Conservation (phyloP, 2,329 filamentous ascomycete species). For the Talaromyces sp. region DNA sequence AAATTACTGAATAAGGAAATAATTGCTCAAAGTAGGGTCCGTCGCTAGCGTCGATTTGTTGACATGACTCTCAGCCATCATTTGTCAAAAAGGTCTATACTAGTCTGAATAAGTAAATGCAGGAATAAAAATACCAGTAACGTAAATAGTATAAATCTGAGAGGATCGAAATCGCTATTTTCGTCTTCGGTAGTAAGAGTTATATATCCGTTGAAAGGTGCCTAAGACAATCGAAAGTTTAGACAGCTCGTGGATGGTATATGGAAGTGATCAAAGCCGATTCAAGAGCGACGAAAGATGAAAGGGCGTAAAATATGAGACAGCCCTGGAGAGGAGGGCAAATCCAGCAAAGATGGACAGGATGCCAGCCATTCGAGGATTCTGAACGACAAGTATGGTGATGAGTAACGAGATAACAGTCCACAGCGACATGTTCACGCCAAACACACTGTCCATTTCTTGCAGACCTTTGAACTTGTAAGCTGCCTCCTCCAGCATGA, state of each 20-base stretch:
- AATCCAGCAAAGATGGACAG: slow-evolving; percentile 21
- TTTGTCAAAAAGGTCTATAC: background rate
- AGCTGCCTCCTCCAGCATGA: slow-evolving; percentile 31
- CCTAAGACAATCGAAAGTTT: background rate
- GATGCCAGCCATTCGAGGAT: slow-evolving; percentile 23
- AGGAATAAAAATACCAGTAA: background rate
- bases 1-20: background rate
- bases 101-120: background rate
- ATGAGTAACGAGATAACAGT: slow-evolving; percentile 27
- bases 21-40: background rate
- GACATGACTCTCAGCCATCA: background rate
- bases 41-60: background rate
- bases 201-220: background rate
- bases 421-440: slow-evolving; percentile 24
- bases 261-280: background rate
- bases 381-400: slow-evolving; percentile 26
- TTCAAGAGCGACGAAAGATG: background rate
- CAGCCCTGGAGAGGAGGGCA: background rate
- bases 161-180: background rate
- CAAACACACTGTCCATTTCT: slow-evolving; percentile 19
- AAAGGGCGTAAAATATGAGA: slow-evolving; percentile 6
- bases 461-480: slow-evolving; percentile 24
- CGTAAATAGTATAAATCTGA: background rate
- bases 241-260: background rate
- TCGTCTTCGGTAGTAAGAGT: background rate